Evolutionary conservation across 345 rosid genomes (phyloP).

Genomic region (Geranium rotundifolium): DNA sequence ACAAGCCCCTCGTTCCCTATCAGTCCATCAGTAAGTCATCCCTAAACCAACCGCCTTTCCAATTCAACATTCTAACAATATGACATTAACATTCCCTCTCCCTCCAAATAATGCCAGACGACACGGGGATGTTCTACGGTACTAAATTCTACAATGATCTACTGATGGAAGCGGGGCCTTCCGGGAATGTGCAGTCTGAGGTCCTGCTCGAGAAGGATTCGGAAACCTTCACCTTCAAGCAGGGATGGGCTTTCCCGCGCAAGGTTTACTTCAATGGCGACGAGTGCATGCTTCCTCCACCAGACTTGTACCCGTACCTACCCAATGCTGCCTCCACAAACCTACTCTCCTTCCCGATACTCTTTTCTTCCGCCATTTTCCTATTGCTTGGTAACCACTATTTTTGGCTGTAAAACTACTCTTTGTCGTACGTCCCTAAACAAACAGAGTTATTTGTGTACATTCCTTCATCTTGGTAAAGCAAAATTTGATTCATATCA

Average conservation of each 20-base stretch:
- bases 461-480: too few species aligned
- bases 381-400: too few species aligned
- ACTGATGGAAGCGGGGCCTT: slow-evolving; percentile 63
- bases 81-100: neutral
- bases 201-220: slow-evolving; percentile 62
- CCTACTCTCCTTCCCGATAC: too few species aligned
- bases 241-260: slow-evolving; percentile 93
- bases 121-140: slow-evolving; percentile 78
- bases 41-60: too few species aligned
- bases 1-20: slow-evolving; percentile 54
- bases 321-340: slow-evolving; percentile 57
- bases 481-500: too few species aligned
- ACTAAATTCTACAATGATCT: slow-evolving; percentile 66
- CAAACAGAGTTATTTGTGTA: too few species aligned
- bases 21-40: slow-evolving; percentile 47
- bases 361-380: slow-evolving; percentile 12
- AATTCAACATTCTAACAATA: neutral
- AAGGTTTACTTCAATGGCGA: slow-evolving; percentile 87
- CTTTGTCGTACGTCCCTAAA: too few species aligned
- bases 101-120: slow-evolving; percentile 52
- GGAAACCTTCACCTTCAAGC: slow-evolving; percentile 50
- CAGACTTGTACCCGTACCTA: slow-evolving; percentile 71
- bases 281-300: slow-evolving; percentile 82
- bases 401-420: too few species aligned
- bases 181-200: slow-evolving; percentile 84